Base-by-base conservation (phyloP, 257 asterid genomes). In the Solanum infundibuliforme region DNA sequence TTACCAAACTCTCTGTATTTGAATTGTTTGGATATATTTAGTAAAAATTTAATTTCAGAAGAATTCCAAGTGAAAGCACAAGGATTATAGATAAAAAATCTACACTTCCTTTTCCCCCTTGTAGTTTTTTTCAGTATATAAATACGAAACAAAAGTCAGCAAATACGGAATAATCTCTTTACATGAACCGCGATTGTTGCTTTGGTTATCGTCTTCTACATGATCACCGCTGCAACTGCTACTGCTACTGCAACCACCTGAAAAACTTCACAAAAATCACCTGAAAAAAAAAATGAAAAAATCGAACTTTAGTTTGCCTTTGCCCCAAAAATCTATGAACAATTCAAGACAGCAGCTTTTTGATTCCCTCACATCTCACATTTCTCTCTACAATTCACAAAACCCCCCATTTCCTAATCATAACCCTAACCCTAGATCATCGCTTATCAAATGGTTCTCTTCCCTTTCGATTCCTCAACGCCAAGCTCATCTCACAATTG, bases 361-460 rank as follows among this genome's bases (percentile, higher is more conserved):
- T 18, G 98, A 97, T 79, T 91, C 96, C 46, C 94, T 97, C 84
- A 97, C 99, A 74, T 89, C 98, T 14, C 99, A 97, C 87, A 92
- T 97, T 88, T 95, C 99, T 60, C 93, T 95, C 35, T 97, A 97
- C 94, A 85, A 92, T 88, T 91, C 98, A 21, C 91, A 87, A 60
- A 88, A 25, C 88, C 87, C 32, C 87, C 84, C 90, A 34, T 86
- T 35, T 81, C 90, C 93, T 14, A 89, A 81, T 36, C 87, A 87
- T 81, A 89, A 74, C 81, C 86, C 92, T 23, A 90, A 71, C 86
- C 88, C 91, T 83, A 94, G 98, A 13, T 82, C 93, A 89, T 89
- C 96, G n/a, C 71, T 94, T 27, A 91, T 97, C 91, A 94, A 96
- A 88, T 97, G 99, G 98, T 97, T 97, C 92, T 89, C 95, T 9